Base-by-base conservation (phyloP, 345 rosid genomes). In the Stellera chamaejasme region DNA sequence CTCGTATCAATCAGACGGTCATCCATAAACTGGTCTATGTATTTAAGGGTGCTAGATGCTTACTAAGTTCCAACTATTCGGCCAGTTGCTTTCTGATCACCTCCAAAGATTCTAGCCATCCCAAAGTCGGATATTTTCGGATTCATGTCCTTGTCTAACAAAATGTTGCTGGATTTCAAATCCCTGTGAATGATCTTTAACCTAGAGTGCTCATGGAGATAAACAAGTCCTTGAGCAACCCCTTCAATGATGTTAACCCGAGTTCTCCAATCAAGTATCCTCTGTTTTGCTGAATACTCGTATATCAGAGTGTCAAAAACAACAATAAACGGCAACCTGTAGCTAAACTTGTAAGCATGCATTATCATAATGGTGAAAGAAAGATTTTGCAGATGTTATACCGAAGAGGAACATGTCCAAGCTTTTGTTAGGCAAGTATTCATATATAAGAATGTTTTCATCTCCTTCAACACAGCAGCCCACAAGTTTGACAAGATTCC, bases 401-500 rank as follows among this genome's bases (percentile, higher is more conserved):
- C 61, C 61, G 19, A 58, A 58, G 6, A 58, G 52, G 45, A 58
- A 48, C 28, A 13, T 10, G 10, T 58, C 52, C 16, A 58, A 27
- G 61, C 61, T 58, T 52, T 58, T 58, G 14, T 58, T 58, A 14
- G 53, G 62, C 19, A 58, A 36, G 46, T 58, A 58, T 19, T 58
- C 61, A 6, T 58, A 58, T 10, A 58, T 19, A 28, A 58, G 61
- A 58, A 58, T 58, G 13, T 58, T 45, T 27, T 47, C 62, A 32
- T 58, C 32, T 58, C 62, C 27, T 58, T 58, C 62, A 27, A 58
- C 47, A 52, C 62, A 58, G 45, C 62, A 58, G 25, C 62, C 53
- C 2, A 58, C 52, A 58, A 58, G 45, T 27, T 58, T 58, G n/a
- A 58, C 61, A 1, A 58, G 61, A 16, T 58, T 58, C 44, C 46